Percentiles rank a stretch among this genome's conserved stretches.
These are phyloP conservation scores for Wickerhamomyces strasburgensis DNA, from an alignment of 805 yeast species.

Conservation along the genomic window DNA sequence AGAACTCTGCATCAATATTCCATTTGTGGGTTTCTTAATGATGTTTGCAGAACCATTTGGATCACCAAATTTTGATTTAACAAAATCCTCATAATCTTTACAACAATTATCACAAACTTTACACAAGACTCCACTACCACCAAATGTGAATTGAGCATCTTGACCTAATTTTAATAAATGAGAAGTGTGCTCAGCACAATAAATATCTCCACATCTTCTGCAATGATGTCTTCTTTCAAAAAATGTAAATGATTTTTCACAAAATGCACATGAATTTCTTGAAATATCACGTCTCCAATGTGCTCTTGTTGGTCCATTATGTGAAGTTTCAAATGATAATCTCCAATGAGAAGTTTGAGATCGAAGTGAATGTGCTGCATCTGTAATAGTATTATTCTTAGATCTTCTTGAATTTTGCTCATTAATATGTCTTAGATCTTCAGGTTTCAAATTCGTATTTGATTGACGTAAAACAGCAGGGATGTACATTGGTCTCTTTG, in stretches of 20 bases:
- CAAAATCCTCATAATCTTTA: constrained; percentile 51
- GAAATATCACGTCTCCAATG: constrained; percentile 76
- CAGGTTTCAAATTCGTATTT: constrained; percentile 38
- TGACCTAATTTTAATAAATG: constrained; percentile 51
- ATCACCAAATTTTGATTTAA: constrained; percentile 25
- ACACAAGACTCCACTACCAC: constrained; percentile 59
- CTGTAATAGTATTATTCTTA: constrained; percentile 15
- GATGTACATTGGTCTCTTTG: constrained; percentile 79
- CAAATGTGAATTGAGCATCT: constrained; percentile 61
- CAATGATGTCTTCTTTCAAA: constrained; percentile 82
- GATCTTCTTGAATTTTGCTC: constrained; percentile 24
- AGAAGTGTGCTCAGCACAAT: constrained; percentile 63
- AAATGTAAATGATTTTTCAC: constrained; percentile 65
- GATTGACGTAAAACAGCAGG: constrained; percentile 80
- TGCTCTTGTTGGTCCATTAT: constrained; percentile 35
- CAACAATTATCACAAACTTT: constrained; percentile 70
- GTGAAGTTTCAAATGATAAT: constrained; percentile 23
- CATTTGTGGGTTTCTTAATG: constrained; percentile 1
- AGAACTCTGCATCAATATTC: not conserved
- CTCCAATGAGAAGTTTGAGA: constrained; percentile 26
- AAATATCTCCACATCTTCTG: constrained; percentile 78
- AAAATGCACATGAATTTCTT: constrained; percentile 60
- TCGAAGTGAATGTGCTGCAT: constrained; percentile 24
- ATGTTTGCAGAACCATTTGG: not conserved
- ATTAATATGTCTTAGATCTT: constrained; percentile 29